Evolutionary conservation across 352 stramenopile genomes (phyloP), one percentile per base, ranked within the genome.

Genomic region (Peronospora destructor): DNA sequence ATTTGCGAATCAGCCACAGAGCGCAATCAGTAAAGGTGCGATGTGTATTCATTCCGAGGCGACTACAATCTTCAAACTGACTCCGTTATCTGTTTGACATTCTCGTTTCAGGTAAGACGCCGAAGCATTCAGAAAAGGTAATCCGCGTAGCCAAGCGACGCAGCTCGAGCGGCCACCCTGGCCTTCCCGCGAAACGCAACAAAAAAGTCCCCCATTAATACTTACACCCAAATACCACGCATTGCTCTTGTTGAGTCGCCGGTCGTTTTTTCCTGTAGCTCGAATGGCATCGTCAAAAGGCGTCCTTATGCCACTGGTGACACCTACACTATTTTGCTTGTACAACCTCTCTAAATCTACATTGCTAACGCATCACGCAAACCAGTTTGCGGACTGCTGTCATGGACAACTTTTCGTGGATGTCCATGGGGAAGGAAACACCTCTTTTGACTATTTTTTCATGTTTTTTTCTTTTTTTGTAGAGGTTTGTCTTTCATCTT

Each of bases 111-210:
- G 72, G 73, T 21, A 84, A 82, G 58, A 60, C 62, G 23, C 59
- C 73, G 2, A 84, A 79, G 48, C 58, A 74, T 40, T 70, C 73
- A 16, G 73, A 84, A 59, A 82, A 84, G 30, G 60, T 63, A 12
- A 57, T 68, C 34, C 72, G 69, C 0, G 46, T 58, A 37, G 73
- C 52, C 33, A 84, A 84, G 45, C 66, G 68, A 34, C 73, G 68
- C 35, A 64, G 57, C n/a, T 35, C 42, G 4, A 65, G 53, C n/a
- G 37, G 33, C 0, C 60, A 40, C 12, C 55, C 53, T 11, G 69
- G 53, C 2, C 55, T 77, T 34, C 58, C 73, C 12, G 64, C 73
- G 3, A 84, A 84, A 39, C 69, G 73, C 8, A 81, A 79, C 55
- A 81, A 81, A 59, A 84, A 84, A 61, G 61, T 69, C n/a, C 45